These are phyloP conservation scores for Sclerotinia subarctica DNA, from an alignment of 2,329 filamentous ascomycete species.

Conservation along the genomic window DNA sequence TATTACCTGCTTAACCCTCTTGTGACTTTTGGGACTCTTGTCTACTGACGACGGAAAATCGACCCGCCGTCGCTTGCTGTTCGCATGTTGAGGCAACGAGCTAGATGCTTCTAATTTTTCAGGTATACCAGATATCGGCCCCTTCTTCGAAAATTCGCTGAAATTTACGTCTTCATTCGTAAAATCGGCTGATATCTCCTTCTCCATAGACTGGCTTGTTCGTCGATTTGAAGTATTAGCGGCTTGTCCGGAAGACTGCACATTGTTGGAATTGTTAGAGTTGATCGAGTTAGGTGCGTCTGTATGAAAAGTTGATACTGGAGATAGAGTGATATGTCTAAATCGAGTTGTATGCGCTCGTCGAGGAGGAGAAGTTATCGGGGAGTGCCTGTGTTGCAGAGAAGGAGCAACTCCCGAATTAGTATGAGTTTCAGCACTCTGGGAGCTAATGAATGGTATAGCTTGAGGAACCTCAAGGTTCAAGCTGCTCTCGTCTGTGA, in stretches of 20 bases:
- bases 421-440: background rate
- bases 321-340: background rate
- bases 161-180: background rate
- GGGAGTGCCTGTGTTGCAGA: background rate
- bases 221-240: background rate
- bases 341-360: background rate
- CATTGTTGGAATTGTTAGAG: background rate
- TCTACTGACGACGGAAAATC: slow-evolving; percentile 10
- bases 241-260: background rate
- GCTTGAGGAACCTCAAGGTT: slow-evolving; percentile 5
- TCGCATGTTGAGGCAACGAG: slow-evolving; percentile 13
- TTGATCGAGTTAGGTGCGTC: background rate
- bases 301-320: background rate
- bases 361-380: background rate
- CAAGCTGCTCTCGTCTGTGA: slow-evolving; percentile 11
- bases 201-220: slow-evolving; percentile 5
- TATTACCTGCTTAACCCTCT: background rate
- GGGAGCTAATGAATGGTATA: background rate
- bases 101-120: background rate
- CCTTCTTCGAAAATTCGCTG: background rate
- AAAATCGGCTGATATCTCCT: background rate
- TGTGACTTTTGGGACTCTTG: background rate
- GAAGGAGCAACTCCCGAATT: background rate
- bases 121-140: background rate
- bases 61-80: background rate